Evolutionary conservation across 2,329 filamentous ascomycete genomes (phyloP).

Genomic region (Alternaria incomplexa): DNA sequence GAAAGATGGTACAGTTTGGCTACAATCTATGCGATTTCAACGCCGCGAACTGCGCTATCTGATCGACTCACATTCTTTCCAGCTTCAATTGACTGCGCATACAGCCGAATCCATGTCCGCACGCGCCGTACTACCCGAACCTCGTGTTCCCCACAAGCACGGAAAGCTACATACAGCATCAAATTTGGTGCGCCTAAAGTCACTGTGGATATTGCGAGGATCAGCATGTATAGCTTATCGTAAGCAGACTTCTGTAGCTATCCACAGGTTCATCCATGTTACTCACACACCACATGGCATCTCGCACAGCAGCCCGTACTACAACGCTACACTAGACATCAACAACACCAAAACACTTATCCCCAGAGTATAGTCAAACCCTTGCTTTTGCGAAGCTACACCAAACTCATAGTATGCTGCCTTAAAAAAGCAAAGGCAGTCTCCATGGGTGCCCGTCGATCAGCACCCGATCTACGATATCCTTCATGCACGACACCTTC

Average conservation of each 20-base stretch:
- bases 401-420: background rate
- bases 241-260: too few species aligned
- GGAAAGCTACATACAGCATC: background rate
- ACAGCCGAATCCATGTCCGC: background rate
- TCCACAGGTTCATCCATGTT: too few species aligned
- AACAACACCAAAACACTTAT: background rate
- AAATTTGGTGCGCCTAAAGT: background rate
- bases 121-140: slow-evolving; percentile 3
- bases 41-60: background rate
- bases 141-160: background rate
- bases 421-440: background rate
- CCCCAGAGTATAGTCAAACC: background rate
- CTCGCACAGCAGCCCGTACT: too few species aligned
- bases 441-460: background rate
- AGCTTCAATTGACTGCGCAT: background rate
- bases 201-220: too few species aligned
- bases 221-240: too few species aligned
- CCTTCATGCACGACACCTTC: background rate
- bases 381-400: background rate
- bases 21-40: background rate
- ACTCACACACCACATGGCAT: too few species aligned
- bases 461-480: background rate
- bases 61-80: background rate
- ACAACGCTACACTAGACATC: too few species aligned
- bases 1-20: background rate